Conservation (phyloP, 495 filamentous ascomycete species). For the Evansstolkia leycettana region DNA sequence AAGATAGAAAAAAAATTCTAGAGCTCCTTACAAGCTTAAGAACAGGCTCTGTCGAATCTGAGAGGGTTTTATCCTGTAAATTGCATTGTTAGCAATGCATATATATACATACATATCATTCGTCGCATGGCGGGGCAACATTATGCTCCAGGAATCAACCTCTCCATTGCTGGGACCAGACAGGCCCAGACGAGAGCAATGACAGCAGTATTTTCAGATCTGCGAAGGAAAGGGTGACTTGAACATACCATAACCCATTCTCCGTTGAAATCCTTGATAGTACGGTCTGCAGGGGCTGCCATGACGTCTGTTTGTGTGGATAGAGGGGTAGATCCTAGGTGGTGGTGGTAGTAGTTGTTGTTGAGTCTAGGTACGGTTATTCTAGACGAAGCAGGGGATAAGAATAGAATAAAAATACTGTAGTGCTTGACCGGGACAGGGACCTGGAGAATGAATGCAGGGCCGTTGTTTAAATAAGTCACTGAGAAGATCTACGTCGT, state of each 20-base stretch:
- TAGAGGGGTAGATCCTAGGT: constrained; percentile 17
- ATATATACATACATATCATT: neutral
- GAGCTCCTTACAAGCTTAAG: constrained; percentile 44
- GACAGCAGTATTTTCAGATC: no score
- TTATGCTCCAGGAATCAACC: no score
- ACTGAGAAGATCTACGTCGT: no score
- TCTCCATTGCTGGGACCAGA: no score
- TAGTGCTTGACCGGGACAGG: neutral
- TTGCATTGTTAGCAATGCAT: constrained; percentile 4
- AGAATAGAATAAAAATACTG: no score
- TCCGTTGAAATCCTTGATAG: constrained; percentile 61
- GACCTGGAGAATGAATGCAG: neutral
- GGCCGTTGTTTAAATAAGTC: neutral
- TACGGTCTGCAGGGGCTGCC: constrained; percentile 69
- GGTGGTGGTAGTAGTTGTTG: neutral
- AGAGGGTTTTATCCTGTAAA: constrained; percentile 66
- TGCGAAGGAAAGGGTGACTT: no score
- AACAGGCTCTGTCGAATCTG: constrained; percentile 55
- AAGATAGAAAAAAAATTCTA: constrained; percentile 1
- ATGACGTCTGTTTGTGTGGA: constrained; percentile 30
- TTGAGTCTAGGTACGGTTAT: neutral
- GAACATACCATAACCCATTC: constrained; percentile 63
- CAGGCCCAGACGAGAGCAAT: no score
- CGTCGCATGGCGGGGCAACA: no score
- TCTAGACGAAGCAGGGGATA: no score